These are phyloP conservation scores for Aspergillus novoparasiticus DNA, from an alignment of 2,329 filamentous ascomycete species.

Conservation along the genomic window DNA sequence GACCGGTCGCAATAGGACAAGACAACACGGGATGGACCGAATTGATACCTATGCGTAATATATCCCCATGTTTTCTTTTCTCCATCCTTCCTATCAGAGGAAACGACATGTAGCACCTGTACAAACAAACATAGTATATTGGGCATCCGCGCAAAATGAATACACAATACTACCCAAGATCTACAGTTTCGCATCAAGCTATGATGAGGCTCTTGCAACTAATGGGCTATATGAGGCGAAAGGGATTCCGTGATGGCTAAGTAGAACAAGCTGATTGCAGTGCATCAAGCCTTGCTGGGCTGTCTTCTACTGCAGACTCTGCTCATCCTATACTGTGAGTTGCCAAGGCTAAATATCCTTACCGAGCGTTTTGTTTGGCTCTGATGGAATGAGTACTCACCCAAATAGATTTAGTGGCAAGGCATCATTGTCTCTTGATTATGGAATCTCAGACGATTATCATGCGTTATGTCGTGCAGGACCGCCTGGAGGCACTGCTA, in stretches of 20 bases:
- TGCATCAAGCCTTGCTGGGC: not conserved
- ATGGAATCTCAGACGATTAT: constrained; percentile 2
- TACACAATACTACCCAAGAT: not conserved
- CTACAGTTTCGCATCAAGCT: not conserved
- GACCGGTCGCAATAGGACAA: not conserved
- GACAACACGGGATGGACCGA: not conserved
- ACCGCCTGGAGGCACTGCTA: constrained; percentile 6
- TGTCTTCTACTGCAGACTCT: not conserved
- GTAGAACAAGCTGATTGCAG: not conserved
- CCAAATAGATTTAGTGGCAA: not conserved
- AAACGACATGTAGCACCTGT: not conserved
- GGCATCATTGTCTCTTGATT: not conserved
- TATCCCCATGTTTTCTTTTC: not conserved
- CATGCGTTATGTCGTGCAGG: constrained; percentile 6
- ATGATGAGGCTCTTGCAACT: not conserved
- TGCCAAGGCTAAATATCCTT: not conserved
- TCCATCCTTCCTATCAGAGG: not conserved
- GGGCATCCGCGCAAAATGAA: not conserved
- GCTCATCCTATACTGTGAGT: not conserved
- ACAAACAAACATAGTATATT: not conserved
- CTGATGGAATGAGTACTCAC: not conserved
- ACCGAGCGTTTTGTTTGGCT: not conserved
- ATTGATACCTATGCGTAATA: not conserved
- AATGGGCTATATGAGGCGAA: not conserved
- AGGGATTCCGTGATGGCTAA: not conserved